These are phyloP conservation scores for Penicillium sp. DNA, from an alignment of 2,329 filamentous ascomycete species.

Conservation along the genomic window DNA sequence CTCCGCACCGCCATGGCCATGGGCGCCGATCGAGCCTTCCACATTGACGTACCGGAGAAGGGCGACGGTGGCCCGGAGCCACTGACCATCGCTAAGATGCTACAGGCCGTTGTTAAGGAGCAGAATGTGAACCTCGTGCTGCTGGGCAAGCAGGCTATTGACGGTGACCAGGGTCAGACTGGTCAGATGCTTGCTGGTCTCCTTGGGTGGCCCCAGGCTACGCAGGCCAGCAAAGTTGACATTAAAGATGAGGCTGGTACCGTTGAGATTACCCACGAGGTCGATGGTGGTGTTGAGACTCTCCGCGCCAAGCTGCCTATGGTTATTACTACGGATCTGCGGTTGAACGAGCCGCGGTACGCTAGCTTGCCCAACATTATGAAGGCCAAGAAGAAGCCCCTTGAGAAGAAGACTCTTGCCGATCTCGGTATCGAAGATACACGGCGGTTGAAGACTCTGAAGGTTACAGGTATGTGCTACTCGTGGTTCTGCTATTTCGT, in stretches of 20 bases:
- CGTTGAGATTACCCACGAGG: conserved; percentile 82
- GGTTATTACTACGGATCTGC: conserved; percentile 91
- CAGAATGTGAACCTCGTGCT: conserved; percentile 91
- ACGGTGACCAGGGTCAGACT: conserved; percentile 93
- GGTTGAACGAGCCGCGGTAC: conserved; percentile 92
- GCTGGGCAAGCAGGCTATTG: conserved; percentile 96
- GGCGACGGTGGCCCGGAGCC: conserved; percentile 73
- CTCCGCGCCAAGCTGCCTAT: conserved; percentile 81
- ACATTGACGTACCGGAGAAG: conserved; percentile 75
- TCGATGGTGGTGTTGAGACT: conserved; percentile 93
- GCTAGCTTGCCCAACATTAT: conserved; percentile 97
- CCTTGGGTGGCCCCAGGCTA: conserved; percentile 90
- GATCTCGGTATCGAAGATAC: conserved; percentile 77
- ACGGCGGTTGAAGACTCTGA: conserved; percentile 80
- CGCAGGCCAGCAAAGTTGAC: conserved; percentile 82
- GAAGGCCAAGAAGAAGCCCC: conserved; percentile 99
- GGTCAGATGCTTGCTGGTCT: conserved; percentile 96
- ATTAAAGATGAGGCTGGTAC: conserved; percentile 67
- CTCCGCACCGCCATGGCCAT: conserved; percentile 98
- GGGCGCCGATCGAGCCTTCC: conserved; percentile 89
- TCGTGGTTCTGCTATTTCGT: conserved; percentile 5
- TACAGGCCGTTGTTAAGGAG: conserved; percentile 74
- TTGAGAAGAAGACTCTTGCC: conserved; percentile 84
- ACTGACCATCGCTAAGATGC: conserved; percentile 85
- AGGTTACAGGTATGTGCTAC: conserved; percentile 70